phyloP scores from a whole-genome alignment of 257 asterid genomes.

The Prunella vulgaris region DNA sequence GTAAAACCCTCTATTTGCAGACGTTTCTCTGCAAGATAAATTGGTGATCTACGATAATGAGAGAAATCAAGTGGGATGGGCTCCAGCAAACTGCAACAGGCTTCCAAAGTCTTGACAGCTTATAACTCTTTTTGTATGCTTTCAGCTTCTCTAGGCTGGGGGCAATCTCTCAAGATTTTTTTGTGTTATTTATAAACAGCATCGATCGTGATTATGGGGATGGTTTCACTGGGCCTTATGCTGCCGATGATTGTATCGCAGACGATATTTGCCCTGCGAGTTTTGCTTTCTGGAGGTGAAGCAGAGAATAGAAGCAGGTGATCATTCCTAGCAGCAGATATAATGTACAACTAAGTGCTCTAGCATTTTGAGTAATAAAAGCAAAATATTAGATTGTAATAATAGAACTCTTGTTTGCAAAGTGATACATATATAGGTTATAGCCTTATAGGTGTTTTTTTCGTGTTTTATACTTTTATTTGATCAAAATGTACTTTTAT shows the following conservation, averaged over 20 bases:
- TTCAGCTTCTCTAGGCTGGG: slow-evolving; percentile 30
- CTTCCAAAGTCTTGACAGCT: slow-evolving; percentile 46
- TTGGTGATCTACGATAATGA: slow-evolving; percentile 85
- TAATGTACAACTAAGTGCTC: slow-evolving; percentile 5
- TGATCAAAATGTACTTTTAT: background rate
- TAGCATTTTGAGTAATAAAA: slow-evolving; percentile 5
- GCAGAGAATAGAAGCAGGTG: background rate
- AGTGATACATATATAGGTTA: background rate
- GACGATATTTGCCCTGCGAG: slow-evolving; percentile 20
- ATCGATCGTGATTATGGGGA: slow-evolving; percentile 12
- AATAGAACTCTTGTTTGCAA: background rate
- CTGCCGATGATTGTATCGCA: slow-evolving; percentile 25
- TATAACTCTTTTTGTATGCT: slow-evolving; percentile 10
- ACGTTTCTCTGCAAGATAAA: slow-evolving; percentile 77
- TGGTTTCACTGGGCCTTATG: slow-evolving; percentile 12
- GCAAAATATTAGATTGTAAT: slow-evolving; percentile 11
- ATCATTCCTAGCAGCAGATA: slow-evolving; percentile 2
- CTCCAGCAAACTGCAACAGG: slow-evolving; percentile 54
- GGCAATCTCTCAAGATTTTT: slow-evolving; percentile 36
- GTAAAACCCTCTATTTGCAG: slow-evolving; percentile 32
- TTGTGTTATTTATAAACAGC: slow-evolving; percentile 35
- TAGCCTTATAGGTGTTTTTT: background rate
- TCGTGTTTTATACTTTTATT: background rate
- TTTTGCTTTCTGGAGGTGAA: slow-evolving; percentile 19
- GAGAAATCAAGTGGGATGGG: slow-evolving; percentile 71